Evolutionary conservation across 371 early-diverging fungal genomes (phyloP).

Genomic region (Mortierella sp.): DNA sequence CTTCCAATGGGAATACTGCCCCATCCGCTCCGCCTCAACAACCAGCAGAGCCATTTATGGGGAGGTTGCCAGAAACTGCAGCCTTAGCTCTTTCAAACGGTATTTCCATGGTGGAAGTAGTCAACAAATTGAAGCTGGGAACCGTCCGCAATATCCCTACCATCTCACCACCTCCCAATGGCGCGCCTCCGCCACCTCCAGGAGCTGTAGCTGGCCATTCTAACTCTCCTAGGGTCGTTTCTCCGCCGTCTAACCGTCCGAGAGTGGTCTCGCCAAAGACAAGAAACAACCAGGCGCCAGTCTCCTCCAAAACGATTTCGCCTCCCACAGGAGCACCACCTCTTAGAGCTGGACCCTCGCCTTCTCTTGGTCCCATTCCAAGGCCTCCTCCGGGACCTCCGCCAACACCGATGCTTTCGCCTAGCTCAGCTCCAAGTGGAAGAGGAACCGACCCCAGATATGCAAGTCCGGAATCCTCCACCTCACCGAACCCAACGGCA

Average conservation of each 20-base stretch:
- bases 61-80: slow-evolving; percentile 31
- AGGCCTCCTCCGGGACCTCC: slow-evolving; percentile 18
- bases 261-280: slow-evolving; percentile 16
- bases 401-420: slow-evolving; percentile 8
- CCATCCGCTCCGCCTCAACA: not conserved
- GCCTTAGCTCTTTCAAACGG: slow-evolving; percentile 28
- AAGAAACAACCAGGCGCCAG: slow-evolving; percentile 3
- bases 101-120: slow-evolving; percentile 33
- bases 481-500: slow-evolving; percentile 1
- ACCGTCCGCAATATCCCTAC: slow-evolving; percentile 30
- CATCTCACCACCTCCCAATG: slow-evolving; percentile 42
- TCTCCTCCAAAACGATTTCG: slow-evolving; percentile 30
- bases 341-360: slow-evolving; percentile 5
- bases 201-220: slow-evolving; percentile 37
- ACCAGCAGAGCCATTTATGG: slow-evolving; percentile 7
- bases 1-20: not conserved
- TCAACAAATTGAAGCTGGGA: slow-evolving; percentile 29
- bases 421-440: slow-evolving; percentile 3
- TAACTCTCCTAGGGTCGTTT: slow-evolving; percentile 34
- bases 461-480: not conserved
- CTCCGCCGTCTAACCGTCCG: slow-evolving; percentile 24
- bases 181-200: slow-evolving; percentile 42
- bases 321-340: slow-evolving; percentile 37
- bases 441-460: not conserved
- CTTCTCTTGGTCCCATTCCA: slow-evolving; percentile 18